These are phyloP conservation scores for Tilletia indica DNA, from an alignment of 1,284 basidiomycete species.

Conservation along the genomic window DNA sequence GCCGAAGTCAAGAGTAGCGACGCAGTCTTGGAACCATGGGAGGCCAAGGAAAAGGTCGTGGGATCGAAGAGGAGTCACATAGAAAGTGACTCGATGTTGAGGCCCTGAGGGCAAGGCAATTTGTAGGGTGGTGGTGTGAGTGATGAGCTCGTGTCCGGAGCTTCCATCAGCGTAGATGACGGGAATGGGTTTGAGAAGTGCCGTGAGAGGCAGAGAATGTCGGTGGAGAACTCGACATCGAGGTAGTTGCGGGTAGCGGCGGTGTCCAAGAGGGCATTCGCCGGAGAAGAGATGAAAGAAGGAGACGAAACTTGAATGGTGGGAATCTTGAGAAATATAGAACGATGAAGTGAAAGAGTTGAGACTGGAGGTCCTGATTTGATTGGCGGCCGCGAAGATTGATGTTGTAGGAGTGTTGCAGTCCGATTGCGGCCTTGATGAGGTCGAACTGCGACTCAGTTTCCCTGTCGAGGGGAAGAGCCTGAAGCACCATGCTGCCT, in stretches of 20 bases:
- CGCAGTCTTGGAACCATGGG: not conserved
- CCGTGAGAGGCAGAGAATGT: not conserved
- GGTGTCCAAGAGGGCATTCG: not conserved
- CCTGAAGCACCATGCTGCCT: not conserved
- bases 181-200: not conserved
- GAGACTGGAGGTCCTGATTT: not conserved
- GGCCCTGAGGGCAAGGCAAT: not conserved
- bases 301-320: not conserved
- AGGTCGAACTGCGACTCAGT: slow-evolving; percentile 4
- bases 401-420: not conserved
- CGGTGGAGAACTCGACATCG: not conserved
- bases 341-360: not conserved
- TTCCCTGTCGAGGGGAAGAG: slow-evolving; percentile 8
- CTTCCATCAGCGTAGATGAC: not conserved
- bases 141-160: not conserved
- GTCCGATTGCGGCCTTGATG: not conserved
- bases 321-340: not conserved
- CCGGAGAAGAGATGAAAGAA: not conserved
- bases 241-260: not conserved
- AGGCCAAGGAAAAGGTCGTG: slow-evolving; percentile 8
- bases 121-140: not conserved
- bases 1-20: not conserved
- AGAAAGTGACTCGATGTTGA: not conserved
- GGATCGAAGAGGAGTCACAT: slow-evolving; percentile 5
- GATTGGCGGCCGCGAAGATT: not conserved